A percentile compares a stretch with the other conserved stretches of the same genome.
These are phyloP conservation scores for Mycothermus thermophilus DNA, from an alignment of 495 filamentous ascomycete species.

Conservation along the genomic window DNA sequence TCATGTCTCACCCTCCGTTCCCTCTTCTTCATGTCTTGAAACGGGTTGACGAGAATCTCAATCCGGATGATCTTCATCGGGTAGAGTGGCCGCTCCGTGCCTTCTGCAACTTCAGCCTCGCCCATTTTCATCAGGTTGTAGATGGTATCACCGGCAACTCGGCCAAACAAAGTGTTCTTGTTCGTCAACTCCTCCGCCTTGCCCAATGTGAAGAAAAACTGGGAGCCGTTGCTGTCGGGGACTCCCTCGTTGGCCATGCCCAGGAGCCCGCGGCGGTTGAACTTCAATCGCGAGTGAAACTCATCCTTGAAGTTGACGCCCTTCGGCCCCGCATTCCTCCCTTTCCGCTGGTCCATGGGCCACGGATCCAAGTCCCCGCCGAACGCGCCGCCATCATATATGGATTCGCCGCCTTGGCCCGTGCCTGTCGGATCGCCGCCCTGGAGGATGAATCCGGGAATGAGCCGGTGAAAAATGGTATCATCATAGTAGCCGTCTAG, in stretches of 20 bases:
- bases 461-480: constrained; percentile 86
- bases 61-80: constrained; percentile 63
- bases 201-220: constrained; percentile 89
- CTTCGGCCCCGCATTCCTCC: constrained; percentile 36
- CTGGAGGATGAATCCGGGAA: constrained; percentile 84
- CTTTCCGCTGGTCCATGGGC: constrained; percentile 49
- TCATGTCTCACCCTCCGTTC: constrained; percentile 33
- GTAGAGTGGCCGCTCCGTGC: constrained; percentile 75
- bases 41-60: constrained; percentile 83
- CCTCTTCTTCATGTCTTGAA: constrained; percentile 71
- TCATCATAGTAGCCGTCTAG: constrained; percentile 87
- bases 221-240: constrained; percentile 75
- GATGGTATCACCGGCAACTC: constrained; percentile 85
- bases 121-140: constrained; percentile 91
- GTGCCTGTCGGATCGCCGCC: constrained; percentile 78
- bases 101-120: constrained; percentile 67
- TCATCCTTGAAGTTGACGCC: constrained; percentile 70
- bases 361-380: constrained; percentile 44
- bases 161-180: constrained; percentile 86
- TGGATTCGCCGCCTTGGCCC: constrained; percentile 78
- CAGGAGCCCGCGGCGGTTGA: constrained; percentile 78
- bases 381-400: constrained; percentile 76
- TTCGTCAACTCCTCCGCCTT: constrained; percentile 73
- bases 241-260: constrained; percentile 78
- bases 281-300: constrained; percentile 80